Evolutionary conservation across 2,329 filamentous ascomycete genomes (phyloP).

Genomic region (Paraphoma sp.): DNA sequence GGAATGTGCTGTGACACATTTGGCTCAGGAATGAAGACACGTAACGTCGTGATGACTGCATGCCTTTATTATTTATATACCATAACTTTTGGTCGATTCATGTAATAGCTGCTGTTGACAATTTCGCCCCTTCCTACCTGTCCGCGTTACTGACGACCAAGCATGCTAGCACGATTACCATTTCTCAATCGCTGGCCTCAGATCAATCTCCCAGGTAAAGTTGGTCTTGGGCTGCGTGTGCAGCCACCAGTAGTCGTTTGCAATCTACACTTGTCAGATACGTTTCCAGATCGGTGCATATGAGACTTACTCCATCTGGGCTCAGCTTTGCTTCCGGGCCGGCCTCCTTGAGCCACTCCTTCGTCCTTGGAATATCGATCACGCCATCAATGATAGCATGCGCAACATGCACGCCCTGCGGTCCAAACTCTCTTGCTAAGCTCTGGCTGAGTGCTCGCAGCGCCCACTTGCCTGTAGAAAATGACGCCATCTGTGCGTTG

Average conservation of each 20-base stretch:
- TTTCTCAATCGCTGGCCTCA: constrained; percentile 83
- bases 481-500: constrained; percentile 71
- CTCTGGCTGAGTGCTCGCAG: constrained; percentile 75
- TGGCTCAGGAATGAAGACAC: not conserved
- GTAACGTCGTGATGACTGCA: not conserved
- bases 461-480: constrained; percentile 83
- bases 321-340: constrained; percentile 72
- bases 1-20: not conserved
- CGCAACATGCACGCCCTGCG: constrained; percentile 81
- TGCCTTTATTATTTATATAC: not conserved
- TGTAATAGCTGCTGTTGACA: not conserved
- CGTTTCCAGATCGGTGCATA: not conserved
- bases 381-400: constrained; percentile 85
- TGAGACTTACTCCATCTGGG: constrained; percentile 71
- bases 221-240: constrained; percentile 80
- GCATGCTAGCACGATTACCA: constrained; percentile 59
- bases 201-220: constrained; percentile 83
- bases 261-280: constrained; percentile 69
- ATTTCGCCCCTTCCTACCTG: not conserved
- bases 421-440: constrained; percentile 82
- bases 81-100: not conserved
- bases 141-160: not conserved
- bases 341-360: constrained; percentile 63
- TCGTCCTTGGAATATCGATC: constrained; percentile 79
- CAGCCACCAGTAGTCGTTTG: constrained; percentile 83